A percentile compares a stretch with the other conserved stretches of the same genome.
These are phyloP conservation scores for Fusarium beomiforme DNA, from an alignment of 2,329 filamentous ascomycete species.

Conservation along the genomic window DNA sequence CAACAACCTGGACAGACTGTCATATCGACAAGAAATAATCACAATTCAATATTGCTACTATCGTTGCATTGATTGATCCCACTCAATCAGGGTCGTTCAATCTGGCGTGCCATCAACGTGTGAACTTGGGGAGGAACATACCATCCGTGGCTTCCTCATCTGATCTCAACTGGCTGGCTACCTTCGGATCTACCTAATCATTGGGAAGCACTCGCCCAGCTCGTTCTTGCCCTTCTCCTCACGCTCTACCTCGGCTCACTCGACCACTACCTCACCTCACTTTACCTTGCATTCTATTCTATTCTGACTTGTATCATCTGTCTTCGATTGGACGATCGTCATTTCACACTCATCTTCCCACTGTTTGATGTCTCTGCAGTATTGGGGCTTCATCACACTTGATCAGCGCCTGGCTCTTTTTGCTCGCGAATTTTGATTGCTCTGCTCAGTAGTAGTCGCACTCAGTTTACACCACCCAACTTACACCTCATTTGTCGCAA, in stretches of 20 bases:
- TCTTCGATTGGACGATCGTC: not conserved
- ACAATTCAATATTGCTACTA: not conserved
- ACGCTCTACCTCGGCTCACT: conserved; percentile 28
- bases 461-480: not conserved
- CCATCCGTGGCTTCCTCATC: conserved; percentile 14
- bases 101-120: conserved; percentile 7
- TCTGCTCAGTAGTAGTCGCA: conserved; percentile 29
- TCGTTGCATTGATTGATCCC: conserved; percentile 6
- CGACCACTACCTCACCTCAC: conserved; percentile 3
- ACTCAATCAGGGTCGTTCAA: not conserved
- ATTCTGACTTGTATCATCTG: conserved; percentile 21
- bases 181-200: not conserved
- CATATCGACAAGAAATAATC: conserved; percentile 1
- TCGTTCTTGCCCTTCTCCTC: conserved; percentile 26
- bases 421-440: conserved; percentile 14
- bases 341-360: not conserved
- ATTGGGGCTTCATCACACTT: conserved; percentile 35
- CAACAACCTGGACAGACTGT: not conserved
- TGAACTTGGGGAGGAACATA: conserved; percentile 17
- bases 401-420: conserved; percentile 18
- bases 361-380: conserved; percentile 42
- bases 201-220: conserved; percentile 6
- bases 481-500: not conserved
- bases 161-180: conserved; percentile 21
- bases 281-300: not conserved